phyloP scores from a whole-genome alignment of 164 flowering plant genomes.

The Pachysandra terminalis region DNA sequence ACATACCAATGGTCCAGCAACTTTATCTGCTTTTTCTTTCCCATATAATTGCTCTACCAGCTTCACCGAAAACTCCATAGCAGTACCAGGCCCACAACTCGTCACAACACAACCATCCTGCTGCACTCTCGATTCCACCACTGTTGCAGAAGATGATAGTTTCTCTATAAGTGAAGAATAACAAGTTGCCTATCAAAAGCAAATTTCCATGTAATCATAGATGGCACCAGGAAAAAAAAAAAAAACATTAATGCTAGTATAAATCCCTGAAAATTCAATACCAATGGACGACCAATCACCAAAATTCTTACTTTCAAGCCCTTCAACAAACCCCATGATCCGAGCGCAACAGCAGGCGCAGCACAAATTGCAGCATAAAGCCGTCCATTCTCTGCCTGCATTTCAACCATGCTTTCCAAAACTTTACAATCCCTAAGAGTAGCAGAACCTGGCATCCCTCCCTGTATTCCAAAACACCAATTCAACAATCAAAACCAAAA shows the following conservation, averaged over 20 bases:
- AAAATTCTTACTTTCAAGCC: constrained; percentile 56
- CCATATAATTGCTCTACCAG: constrained; percentile 79
- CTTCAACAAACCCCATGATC: constrained; percentile 80
- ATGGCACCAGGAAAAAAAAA: too few species aligned
- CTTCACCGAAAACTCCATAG: constrained; percentile 70
- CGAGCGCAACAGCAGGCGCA: constrained; percentile 84
- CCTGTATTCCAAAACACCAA: constrained; percentile 33
- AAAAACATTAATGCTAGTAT: too few species aligned
- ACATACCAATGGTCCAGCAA: constrained; percentile 78
- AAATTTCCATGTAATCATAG: too few species aligned
- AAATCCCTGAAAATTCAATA: too few species aligned
- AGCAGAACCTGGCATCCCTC: constrained; percentile 85
- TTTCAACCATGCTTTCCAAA: constrained; percentile 55
- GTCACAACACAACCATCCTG: constrained; percentile 74
- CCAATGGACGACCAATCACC: too few species aligned
- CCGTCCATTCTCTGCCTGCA: constrained; percentile 70
- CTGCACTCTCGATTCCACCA: constrained; percentile 75
- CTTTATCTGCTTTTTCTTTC: constrained; percentile 83
- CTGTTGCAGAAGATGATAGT: constrained; percentile 47
- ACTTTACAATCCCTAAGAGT: constrained; percentile 45
- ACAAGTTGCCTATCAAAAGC: constrained; percentile 81
- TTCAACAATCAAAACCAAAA: too few species aligned
- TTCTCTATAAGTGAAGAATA: constrained; percentile 82
- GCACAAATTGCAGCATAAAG: constrained; percentile 86
- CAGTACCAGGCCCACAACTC: constrained; percentile 94